Evolutionary conservation across 139 green algal genomes (phyloP).

Genomic region (Tetraselmis striata): DNA sequence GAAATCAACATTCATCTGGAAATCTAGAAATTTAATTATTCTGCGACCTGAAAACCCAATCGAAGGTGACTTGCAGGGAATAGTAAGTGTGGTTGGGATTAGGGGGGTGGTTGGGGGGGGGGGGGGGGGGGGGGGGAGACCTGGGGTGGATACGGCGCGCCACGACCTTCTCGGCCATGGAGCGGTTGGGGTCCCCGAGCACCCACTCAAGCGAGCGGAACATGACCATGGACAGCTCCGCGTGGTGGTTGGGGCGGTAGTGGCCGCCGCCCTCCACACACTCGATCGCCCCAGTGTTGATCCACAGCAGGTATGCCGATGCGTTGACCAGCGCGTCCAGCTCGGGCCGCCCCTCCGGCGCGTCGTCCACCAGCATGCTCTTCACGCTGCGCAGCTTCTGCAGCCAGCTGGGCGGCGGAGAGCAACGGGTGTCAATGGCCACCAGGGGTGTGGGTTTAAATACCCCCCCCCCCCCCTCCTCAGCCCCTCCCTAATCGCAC

Average conservation of each 20-base stretch:
- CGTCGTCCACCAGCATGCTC: constrained; percentile 65
- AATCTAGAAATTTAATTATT: no score
- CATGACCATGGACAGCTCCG: constrained; percentile 67
- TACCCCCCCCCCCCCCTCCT: no score
- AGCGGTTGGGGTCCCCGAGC: constrained; percentile 35
- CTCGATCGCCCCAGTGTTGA: constrained; percentile 78
- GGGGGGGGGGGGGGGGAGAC: constrained; percentile 7
- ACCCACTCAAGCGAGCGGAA: constrained; percentile 82
- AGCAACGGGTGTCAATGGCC: no score
- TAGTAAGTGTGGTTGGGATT: no score
- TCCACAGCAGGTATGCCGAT: constrained; percentile 71
- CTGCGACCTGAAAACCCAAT: no score
- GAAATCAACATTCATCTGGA: no score
- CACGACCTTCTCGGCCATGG: constrained; percentile 24
- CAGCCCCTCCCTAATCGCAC: no score
- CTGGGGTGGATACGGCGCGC: constrained; percentile 60
- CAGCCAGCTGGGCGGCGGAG: constrained; percentile 54
- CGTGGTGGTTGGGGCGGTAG: constrained; percentile 88
- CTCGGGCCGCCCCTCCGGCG: constrained; percentile 34
- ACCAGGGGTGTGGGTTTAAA: no score
- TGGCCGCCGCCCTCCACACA: constrained; percentile 91
- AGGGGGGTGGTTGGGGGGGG: no score
- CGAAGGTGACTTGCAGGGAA: no score
- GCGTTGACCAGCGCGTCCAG: constrained; percentile 39
- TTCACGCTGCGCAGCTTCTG: constrained; percentile 70